Conservation (phyloP, 2,329 filamentous ascomycete species). For the Penicillium crustosum region DNA sequence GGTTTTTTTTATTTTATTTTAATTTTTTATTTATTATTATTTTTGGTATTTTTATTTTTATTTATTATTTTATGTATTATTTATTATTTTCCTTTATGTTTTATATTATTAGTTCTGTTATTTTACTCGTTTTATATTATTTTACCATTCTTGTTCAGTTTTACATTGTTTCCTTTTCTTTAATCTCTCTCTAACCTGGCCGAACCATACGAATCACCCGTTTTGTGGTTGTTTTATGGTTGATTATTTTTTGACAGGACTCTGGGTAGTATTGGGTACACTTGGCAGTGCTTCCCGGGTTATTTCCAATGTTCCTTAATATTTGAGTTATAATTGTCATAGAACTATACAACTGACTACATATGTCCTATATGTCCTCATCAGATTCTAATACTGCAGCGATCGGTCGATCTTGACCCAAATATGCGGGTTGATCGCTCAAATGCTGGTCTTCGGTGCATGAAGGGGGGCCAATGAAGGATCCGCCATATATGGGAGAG, state of each 20-base stretch:
- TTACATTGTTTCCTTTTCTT: slow-evolving; percentile 1
- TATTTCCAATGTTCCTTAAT: neutral
- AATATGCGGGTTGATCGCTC: slow-evolving; percentile 25
- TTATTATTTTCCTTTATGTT: slow-evolving; percentile 1
- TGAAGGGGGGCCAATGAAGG: slow-evolving; percentile 16
- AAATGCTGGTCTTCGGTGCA: slow-evolving; percentile 25
- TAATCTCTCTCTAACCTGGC: slow-evolving; percentile 6
- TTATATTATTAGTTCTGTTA: neutral
- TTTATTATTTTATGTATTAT: slow-evolving; percentile 7
- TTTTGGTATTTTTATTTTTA: neutral
- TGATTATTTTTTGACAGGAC: neutral
- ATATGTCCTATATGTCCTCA: neutral
- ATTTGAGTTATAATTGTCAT: neutral
- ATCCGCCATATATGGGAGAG: neutral
- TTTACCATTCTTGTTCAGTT: neutral
- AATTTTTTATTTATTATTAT: slow-evolving; percentile 6
- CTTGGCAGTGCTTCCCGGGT: neutral
- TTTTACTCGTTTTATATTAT: neutral
- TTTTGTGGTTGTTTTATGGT: neutral
- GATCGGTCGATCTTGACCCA: slow-evolving; percentile 23
- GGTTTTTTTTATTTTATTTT: slow-evolving; percentile 15
- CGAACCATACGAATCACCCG: neutral
- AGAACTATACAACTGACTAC: neutral
- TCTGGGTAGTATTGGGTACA: neutral
- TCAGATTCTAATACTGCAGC: slow-evolving; percentile 6